These are phyloP conservation scores for Leccinum fuscescens DNA, from an alignment of 1,284 basidiomycete species.

Conservation along the genomic window DNA sequence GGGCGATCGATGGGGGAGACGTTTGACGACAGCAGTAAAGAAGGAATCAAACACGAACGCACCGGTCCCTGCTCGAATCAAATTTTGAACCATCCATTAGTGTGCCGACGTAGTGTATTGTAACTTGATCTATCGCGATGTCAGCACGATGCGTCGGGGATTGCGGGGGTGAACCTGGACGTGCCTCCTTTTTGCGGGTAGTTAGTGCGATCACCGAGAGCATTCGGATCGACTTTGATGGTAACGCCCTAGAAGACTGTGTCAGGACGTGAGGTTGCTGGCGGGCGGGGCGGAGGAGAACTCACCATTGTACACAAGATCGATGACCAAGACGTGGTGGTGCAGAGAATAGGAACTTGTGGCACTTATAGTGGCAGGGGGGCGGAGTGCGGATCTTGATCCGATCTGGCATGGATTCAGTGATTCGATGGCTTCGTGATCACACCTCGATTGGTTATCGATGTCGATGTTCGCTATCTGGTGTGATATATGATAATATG, in stretches of 20 bases:
- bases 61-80: slow-evolving; percentile 75
- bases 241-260: slow-evolving; percentile 29
- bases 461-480: slow-evolving; percentile 30
- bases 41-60: slow-evolving; percentile 22
- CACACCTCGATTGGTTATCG: slow-evolving; percentile 30
- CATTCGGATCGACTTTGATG: slow-evolving; percentile 37
- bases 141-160: slow-evolving; percentile 15
- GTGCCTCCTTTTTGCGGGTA: slow-evolving; percentile 51
- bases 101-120: slow-evolving; percentile 76
- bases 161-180: slow-evolving; percentile 16
- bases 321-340: slow-evolving; percentile 36
- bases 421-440: slow-evolving; percentile 10
- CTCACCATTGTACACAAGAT: slow-evolving; percentile 35
- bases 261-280: neutral
- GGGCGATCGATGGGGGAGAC: slow-evolving; percentile 14
- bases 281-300: neutral
- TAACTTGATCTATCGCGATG: slow-evolving; percentile 44
- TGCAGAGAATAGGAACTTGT: slow-evolving; percentile 36
- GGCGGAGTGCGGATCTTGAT: slow-evolving; percentile 74
- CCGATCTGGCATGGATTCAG: slow-evolving; percentile 37
- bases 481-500: slow-evolving; percentile 13
- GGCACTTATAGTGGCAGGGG: slow-evolving; percentile 51
- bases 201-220: slow-evolving; percentile 43
- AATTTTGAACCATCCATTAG: slow-evolving; percentile 60
- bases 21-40: neutral